Base-by-base conservation (phyloP, 352 stramenopile species). In the Thraustotheca clavata region DNA sequence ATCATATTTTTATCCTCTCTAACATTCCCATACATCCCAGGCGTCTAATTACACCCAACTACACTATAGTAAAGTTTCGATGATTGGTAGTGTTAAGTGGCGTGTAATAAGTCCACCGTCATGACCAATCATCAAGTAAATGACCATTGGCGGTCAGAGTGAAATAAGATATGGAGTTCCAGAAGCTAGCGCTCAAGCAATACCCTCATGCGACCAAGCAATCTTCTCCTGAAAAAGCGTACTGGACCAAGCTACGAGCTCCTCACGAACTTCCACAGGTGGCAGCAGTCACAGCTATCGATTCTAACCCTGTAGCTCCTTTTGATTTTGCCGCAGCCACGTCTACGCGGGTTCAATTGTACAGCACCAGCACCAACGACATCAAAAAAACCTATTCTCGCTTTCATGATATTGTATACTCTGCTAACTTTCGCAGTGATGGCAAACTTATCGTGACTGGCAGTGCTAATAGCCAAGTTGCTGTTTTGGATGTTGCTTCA, bases 181-280 rank as follows among this genome's bases (percentile, higher is more conserved):
- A 91, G 73, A 79, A 83, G 34, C 67, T 94, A 49, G 78, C 88
- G 75, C 78, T 94, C 20, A 94, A 95, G 77, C 83, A 93, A 68
- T 95, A 93, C 72, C 83, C 86, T 36, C 60, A 78, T 14, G 77
- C 82, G 68, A 91, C 73, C 39, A 82, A 90, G 71, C 74, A 85
- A 32, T 77, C 89, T 68, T 89, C 83, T 24, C 74, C 74, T 7
- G 86, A 95, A 70, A 88, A 87, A 40, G 69, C 77, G 59, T 95
- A 94, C 73, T 95, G 86, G 86, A 89, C 89, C 54, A 94, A 92
- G 73, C 93, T 91, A 70, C 79, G 91, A 62, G 67, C 79, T 40
- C 85, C 86, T 34, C 71, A 89, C 60, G 86, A 93, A 67, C 72
- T 93, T 39, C 81, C 87, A 73, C 85, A 94, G 69, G 70, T 93